Evolutionary conservation across 441 rosid species (phyloP).

Genomic region (Syzygium syzygioides): DNA sequence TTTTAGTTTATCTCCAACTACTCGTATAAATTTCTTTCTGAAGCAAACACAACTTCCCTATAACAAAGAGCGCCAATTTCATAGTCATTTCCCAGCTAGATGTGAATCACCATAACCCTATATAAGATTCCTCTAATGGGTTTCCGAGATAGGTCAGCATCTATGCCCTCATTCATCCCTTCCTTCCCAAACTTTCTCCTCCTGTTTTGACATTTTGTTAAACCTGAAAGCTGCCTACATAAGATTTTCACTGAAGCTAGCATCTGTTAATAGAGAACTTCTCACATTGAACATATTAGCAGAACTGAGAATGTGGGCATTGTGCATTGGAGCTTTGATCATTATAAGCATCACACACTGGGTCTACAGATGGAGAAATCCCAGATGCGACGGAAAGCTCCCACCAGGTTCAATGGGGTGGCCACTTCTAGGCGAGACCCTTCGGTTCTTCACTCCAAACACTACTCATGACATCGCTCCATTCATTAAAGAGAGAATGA

Average conservation of each 20-base stretch:
- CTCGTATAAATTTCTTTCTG: slow-evolving; percentile 18
- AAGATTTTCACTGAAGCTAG: neutral
- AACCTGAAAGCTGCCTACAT: neutral
- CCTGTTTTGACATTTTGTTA: neutral
- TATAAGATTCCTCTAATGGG: slow-evolving; percentile 38
- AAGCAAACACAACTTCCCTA: neutral
- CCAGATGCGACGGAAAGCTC: slow-evolving; percentile 22
- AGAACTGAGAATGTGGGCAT: slow-evolving; percentile 37
- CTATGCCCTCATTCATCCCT: slow-evolving; percentile 5
- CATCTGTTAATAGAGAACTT: neutral
- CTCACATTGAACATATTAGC: slow-evolving; percentile 6
- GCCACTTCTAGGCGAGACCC: slow-evolving; percentile 36
- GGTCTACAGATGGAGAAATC: slow-evolving; percentile 28
- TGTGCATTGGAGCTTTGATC: slow-evolving; percentile 12
- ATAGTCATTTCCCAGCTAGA: slow-evolving; percentile 12
- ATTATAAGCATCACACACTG: slow-evolving; percentile 19
- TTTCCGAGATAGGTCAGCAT: slow-evolving; percentile 51
- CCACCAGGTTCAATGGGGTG: slow-evolving; percentile 39
- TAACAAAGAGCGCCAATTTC: neutral
- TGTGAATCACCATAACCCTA: slow-evolving; percentile 32
- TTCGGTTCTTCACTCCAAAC: slow-evolving; percentile 25
- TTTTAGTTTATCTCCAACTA: slow-evolving; percentile 24
- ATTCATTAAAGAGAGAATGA: slow-evolving; percentile 20
- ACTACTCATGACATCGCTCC: slow-evolving; percentile 18
- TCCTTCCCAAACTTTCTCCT: neutral